These are phyloP conservation scores for Capronia coronata DNA, from an alignment of 2,329 filamentous ascomycete genomes.

Conservation along the genomic window DNA sequence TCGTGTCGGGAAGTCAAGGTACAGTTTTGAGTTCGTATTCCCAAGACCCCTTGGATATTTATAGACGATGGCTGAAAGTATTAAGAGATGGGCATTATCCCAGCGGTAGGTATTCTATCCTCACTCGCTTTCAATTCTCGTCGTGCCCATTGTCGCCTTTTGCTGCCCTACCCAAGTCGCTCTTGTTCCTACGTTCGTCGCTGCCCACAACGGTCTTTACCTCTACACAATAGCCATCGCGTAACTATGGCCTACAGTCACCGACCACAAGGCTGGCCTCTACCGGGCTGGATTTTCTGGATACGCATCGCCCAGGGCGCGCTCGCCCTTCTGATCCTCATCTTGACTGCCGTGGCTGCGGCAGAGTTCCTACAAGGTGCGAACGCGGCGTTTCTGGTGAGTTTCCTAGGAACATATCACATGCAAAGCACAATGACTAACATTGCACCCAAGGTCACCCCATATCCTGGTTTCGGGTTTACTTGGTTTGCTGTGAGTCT, in stretches of 20 bases:
- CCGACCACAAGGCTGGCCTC: not conserved
- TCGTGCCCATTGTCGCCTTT: not conserved
- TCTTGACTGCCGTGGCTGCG: conserved; percentile 50
- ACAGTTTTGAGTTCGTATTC: not conserved
- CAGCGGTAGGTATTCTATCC: not conserved
- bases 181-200: not conserved
- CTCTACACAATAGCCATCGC: not conserved
- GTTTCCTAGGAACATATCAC: not conserved
- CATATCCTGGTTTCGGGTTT: conserved; percentile 10
- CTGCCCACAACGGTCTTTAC: too few species aligned
- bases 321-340: conserved; percentile 67
- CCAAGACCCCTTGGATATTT: not conserved
- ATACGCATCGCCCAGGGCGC: conserved; percentile 61
- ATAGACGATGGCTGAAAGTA: not conserved
- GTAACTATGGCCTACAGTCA: not conserved
- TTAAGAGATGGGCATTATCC: not conserved
- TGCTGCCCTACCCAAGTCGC: not conserved
- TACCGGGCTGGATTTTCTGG: conserved; percentile 41
- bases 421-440: not conserved
- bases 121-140: not conserved
- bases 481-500: conserved; percentile 9
- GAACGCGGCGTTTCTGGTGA: conserved; percentile 1
- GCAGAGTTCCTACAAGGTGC: not conserved
- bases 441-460: not conserved
- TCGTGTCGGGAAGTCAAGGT: not conserved